A percentile compares a stretch with the other conserved stretches of the same genome.
phyloP scores from a whole-genome alignment of 2,329 filamentous ascomycete species.

The Fusarium palustre region DNA sequence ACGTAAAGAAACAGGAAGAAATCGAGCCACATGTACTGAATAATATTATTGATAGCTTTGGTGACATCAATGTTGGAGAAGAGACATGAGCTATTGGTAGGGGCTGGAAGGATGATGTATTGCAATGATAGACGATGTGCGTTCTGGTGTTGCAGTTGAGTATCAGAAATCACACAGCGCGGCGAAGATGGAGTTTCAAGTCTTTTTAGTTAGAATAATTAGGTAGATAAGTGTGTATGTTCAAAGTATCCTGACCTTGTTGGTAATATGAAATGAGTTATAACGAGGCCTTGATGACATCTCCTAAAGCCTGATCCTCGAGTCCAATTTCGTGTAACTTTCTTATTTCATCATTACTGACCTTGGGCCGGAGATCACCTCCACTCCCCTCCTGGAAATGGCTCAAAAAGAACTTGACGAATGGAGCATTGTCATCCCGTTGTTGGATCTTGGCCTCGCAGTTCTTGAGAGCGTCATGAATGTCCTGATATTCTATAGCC shows the following conservation, averaged over 20 bases:
- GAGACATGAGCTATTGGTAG: neutral
- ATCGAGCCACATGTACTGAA: slow-evolving; percentile 38
- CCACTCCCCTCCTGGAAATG: slow-evolving; percentile 14
- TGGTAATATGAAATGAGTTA: neutral
- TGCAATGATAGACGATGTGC: neutral
- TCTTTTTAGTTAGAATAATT: neutral
- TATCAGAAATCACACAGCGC: too few species aligned
- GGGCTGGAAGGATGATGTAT: accelerated
- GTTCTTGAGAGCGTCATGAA: slow-evolving; percentile 1
- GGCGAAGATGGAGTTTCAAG: neutral
- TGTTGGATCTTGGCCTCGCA: slow-evolving; percentile 13
- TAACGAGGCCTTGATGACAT: neutral
- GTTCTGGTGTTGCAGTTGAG: accelerated
- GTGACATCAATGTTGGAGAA: slow-evolving; percentile 7
- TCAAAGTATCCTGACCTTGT: neutral
- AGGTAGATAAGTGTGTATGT: too few species aligned
- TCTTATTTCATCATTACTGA: neutral
- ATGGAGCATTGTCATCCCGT: neutral
- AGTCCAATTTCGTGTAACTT: slow-evolving; percentile 16
- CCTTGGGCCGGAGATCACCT: slow-evolving; percentile 17
- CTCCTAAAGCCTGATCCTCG: slow-evolving; percentile 1
- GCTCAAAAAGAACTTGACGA: slow-evolving; percentile 26
- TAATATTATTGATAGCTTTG: slow-evolving; percentile 41
- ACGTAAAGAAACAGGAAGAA: slow-evolving; percentile 48
- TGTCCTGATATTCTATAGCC: slow-evolving; percentile 2